phyloP scores from a whole-genome alignment of 2,329 filamentous ascomycete genomes.

The Ophiostoma piceae region DNA sequence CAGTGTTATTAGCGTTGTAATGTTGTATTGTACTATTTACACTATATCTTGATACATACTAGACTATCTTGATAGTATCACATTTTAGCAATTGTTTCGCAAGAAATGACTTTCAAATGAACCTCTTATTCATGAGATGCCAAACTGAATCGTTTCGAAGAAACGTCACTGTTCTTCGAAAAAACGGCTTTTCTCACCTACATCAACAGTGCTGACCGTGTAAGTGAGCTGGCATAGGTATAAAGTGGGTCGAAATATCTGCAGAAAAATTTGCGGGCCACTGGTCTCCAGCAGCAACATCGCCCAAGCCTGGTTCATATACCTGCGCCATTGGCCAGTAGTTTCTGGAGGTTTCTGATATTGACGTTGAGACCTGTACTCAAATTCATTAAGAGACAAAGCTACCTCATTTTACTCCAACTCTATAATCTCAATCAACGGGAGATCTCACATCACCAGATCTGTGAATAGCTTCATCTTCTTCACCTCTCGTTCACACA shows the following conservation, averaged over 20 bases:
- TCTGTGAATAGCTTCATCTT: not conserved
- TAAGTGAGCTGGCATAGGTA: slow-evolving; percentile 8
- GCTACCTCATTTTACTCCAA: not conserved
- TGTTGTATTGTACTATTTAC: not conserved
- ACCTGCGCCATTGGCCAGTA: not conserved
- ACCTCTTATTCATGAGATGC: no score
- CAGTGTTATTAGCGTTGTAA: not conserved
- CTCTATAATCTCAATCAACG: not conserved
- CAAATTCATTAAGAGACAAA: not conserved
- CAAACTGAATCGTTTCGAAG: no score
- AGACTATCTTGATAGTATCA: not conserved
- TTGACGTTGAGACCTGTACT: not conserved
- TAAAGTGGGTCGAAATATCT: slow-evolving; percentile 15
- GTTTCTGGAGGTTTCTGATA: not conserved
- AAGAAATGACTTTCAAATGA: not conserved
- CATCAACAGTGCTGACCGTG: not conserved
- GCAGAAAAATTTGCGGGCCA: slow-evolving; percentile 13
- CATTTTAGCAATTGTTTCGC: not conserved
- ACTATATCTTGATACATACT: not conserved
- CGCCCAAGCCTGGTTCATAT: not conserved
- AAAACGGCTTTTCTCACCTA: no score
- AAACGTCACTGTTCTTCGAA: no score
- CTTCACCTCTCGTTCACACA: not conserved
- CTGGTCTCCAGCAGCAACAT: slow-evolving; percentile 14
- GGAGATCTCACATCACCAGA: not conserved